These are phyloP conservation scores for Melampsora americana DNA, from an alignment of 1,284 basidiomycete genomes.

Conservation along the genomic window DNA sequence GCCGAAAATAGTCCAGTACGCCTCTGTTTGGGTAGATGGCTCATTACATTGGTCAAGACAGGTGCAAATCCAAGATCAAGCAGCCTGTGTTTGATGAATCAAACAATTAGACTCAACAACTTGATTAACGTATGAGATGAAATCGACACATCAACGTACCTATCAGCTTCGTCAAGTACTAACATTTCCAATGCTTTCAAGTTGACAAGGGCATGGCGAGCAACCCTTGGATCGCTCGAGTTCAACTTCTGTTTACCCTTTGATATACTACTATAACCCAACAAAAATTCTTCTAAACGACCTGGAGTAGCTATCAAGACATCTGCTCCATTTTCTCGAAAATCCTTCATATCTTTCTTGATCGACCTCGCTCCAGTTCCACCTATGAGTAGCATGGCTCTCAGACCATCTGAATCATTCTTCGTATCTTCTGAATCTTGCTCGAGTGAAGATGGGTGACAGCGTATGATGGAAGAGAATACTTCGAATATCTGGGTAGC, in stretches of 20 bases:
- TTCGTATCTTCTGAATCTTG: constrained; percentile 36
- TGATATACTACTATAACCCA: constrained; percentile 58
- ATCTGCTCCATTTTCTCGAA: constrained; percentile 69
- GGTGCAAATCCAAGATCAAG: constrained; percentile 82
- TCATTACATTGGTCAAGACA: constrained; percentile 73
- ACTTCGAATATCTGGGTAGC: constrained; percentile 89
- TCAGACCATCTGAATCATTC: constrained; percentile 59
- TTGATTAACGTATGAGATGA: no score
- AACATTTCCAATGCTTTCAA: constrained; percentile 82
- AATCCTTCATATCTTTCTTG: constrained; percentile 59
- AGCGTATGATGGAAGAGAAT: constrained; percentile 71
- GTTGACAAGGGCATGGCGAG: constrained; percentile 59
- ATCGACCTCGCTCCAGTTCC: constrained; percentile 69
- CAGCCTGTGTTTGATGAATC: constrained; percentile 58
- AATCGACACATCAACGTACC: constrained; percentile 56
- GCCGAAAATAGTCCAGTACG: constrained; percentile 97
- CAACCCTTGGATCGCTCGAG: constrained; percentile 58
- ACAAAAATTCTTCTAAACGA: constrained; percentile 85
- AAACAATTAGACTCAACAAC: no score
- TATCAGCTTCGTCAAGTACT: constrained; percentile 93
- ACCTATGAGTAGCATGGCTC: constrained; percentile 70
- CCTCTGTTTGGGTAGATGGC: constrained; percentile 87
- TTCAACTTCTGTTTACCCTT: constrained; percentile 55
- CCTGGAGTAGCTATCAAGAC: constrained; percentile 92
- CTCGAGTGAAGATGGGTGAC: constrained; percentile 56